Conservation (phyloP, 176 grass and related monocot genomes). For the Musa schizocarpa region DNA sequence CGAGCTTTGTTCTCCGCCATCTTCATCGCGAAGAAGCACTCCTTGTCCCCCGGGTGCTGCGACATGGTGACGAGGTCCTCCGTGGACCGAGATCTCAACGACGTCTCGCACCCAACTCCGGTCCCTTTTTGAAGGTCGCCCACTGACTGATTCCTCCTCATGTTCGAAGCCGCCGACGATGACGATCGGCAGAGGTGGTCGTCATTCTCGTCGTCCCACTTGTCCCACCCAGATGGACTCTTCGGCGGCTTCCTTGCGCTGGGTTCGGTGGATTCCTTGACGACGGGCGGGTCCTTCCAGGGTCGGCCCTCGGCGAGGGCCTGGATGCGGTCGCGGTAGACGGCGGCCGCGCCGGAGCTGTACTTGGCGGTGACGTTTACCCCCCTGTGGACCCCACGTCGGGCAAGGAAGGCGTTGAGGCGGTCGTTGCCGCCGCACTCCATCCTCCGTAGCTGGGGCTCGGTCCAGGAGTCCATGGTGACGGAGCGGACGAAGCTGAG, state of each 20-base stretch:
- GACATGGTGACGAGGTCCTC: background rate
- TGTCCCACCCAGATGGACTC: background rate
- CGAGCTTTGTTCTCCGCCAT: background rate
- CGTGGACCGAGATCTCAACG: background rate
- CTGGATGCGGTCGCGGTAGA: constrained; percentile 11
- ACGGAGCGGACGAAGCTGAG: constrained; percentile 11
- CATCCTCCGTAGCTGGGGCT: constrained; percentile 6
- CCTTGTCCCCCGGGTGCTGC: background rate
- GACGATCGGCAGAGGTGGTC: background rate
- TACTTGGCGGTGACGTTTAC: background rate
- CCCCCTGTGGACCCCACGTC: background rate
- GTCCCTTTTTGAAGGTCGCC: background rate
- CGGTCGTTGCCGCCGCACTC: background rate
- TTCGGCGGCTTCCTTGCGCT: background rate
- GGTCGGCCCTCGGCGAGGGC: constrained; percentile 1
- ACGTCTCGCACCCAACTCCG: background rate
- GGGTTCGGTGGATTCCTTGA: background rate
- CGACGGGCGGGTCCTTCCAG: constrained; percentile 6
- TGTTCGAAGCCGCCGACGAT: background rate
- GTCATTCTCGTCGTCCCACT: background rate
- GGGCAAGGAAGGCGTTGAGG: constrained; percentile 7
- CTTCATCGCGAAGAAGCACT: background rate
- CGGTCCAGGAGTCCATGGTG: constrained; percentile 16
- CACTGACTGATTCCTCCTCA: background rate
- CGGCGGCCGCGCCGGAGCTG: background rate